Percentiles rank a stretch among this genome's conserved stretches.
Evolutionary conservation across 345 rosid species (phyloP).

Genomic region (Gossypium arboreum): DNA sequence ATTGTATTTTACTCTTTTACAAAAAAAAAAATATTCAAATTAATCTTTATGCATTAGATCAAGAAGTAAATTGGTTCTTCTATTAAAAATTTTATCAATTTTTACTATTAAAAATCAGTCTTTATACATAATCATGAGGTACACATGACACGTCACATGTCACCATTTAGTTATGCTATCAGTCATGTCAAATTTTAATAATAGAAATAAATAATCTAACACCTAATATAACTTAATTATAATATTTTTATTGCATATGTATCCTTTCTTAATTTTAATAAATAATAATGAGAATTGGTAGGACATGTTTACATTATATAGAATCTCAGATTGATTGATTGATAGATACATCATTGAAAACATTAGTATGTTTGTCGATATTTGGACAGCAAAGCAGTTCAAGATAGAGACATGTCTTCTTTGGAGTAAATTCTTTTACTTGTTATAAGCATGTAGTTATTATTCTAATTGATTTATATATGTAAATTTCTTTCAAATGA

Average conservation of each 20-base stretch:
- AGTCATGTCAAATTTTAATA: too few relatives aligned
- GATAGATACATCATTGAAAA: background rate
- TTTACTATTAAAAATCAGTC: too few relatives aligned
- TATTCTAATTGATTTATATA: too few relatives aligned
- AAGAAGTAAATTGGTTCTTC: fast-evolving
- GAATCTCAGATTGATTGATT: slow-evolving; percentile 30
- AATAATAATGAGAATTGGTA: slow-evolving; percentile 14
- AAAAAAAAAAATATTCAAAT: too few relatives aligned
- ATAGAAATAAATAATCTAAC: too few relatives aligned
- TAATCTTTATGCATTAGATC: too few relatives aligned
- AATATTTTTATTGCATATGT: background rate
- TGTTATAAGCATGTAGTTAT: too few relatives aligned
- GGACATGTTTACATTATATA: slow-evolving; percentile 11
- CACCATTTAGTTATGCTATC: fast-evolving
- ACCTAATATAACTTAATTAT: too few relatives aligned
- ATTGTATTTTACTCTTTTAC: too few relatives aligned
- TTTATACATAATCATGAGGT: too few relatives aligned
- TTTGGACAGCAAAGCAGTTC: slow-evolving; percentile 13
- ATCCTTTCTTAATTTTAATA: background rate
- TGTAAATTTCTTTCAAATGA: background rate
- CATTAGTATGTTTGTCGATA: slow-evolving; percentile 10
- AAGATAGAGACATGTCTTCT: slow-evolving; percentile 13
- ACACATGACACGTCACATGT: fast-evolving
- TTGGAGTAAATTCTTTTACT: background rate
- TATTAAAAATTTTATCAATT: too few relatives aligned